Evolutionary conservation across 2,329 filamentous ascomycete species (phyloP).

Genomic region (Elsinoe australis): DNA sequence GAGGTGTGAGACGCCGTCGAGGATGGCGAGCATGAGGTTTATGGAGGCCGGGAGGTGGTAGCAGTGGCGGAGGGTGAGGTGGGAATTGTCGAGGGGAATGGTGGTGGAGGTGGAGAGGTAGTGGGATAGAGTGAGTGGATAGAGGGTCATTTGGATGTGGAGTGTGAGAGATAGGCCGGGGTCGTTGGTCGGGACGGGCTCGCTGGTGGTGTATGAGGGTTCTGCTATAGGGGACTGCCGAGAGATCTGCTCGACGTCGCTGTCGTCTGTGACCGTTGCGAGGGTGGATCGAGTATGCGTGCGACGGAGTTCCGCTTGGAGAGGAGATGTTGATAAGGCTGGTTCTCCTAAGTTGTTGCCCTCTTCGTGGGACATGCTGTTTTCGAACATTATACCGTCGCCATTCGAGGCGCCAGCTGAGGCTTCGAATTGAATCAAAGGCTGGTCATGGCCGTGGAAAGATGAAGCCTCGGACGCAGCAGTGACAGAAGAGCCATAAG

Average conservation of each 20-base stretch:
- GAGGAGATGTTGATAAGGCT: too few species aligned
- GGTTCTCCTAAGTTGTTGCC: conserved; percentile 20
- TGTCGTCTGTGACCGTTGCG: conserved; percentile 29
- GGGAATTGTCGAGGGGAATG: conserved; percentile 11
- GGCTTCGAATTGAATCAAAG: conserved; percentile 6
- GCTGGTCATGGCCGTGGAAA: not conserved
- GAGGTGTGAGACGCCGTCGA: conserved; percentile 58
- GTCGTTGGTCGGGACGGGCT: not conserved
- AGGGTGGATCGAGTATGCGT: conserved; percentile 18
- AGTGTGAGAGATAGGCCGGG: conserved; percentile 39
- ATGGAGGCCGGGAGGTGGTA: conserved; percentile 54
- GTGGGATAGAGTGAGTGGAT: conserved; percentile 54
- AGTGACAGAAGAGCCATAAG: not conserved
- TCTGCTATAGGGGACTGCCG: conserved; percentile 32
- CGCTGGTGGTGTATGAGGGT: conserved; percentile 15
- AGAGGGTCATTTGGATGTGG: conserved; percentile 62
- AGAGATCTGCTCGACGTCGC: conserved; percentile 41
- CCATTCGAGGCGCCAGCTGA: not conserved
- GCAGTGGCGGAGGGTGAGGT: conserved; percentile 45
- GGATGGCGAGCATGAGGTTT: conserved; percentile 50
- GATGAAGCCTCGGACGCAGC: not conserved
- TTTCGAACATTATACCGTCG: conserved; percentile 36
- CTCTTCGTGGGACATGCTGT: conserved; percentile 26
- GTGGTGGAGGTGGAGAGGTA: conserved; percentile 43
- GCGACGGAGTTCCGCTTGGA: conserved; percentile 27